These are phyloP conservation scores for Cadophora luteo-olivacea DNA, from an alignment of 2,329 filamentous ascomycete species.

Conservation along the genomic window DNA sequence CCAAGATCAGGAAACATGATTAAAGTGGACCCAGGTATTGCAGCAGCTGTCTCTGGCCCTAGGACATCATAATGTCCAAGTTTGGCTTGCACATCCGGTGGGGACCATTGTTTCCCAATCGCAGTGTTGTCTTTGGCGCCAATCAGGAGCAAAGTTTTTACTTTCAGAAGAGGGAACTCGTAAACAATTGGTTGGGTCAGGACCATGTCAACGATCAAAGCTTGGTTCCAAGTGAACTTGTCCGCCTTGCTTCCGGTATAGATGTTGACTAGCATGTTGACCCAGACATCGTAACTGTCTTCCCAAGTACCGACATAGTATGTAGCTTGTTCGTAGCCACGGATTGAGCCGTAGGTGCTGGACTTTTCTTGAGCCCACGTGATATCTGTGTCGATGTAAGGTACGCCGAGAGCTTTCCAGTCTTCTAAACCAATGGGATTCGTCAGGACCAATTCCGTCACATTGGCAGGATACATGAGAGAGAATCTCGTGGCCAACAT, in stretches of 20 bases:
- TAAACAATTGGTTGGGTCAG: slow-evolving; percentile 58
- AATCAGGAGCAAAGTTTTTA: slow-evolving; percentile 56
- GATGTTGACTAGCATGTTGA: slow-evolving; percentile 59
- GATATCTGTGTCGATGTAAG: slow-evolving; percentile 52
- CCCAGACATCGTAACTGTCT: slow-evolving; percentile 58
- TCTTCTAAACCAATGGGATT: slow-evolving; percentile 47
- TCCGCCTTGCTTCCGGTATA: slow-evolving; percentile 53
- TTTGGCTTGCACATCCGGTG: slow-evolving; percentile 49
- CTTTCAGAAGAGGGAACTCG: slow-evolving; percentile 54
- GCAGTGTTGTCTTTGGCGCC: slow-evolving; percentile 61
- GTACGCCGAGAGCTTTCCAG: slow-evolving; percentile 51
- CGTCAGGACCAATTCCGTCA: slow-evolving; percentile 53
- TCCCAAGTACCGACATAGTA: slow-evolving; percentile 59
- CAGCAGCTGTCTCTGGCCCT: slow-evolving; percentile 51
- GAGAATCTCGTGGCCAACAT: slow-evolving; percentile 60
- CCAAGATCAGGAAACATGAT: slow-evolving; percentile 56
- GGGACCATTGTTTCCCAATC: slow-evolving; percentile 58
- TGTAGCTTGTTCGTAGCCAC: slow-evolving; percentile 53
- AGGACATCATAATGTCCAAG: slow-evolving; percentile 58
- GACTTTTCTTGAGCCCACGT: slow-evolving; percentile 48
- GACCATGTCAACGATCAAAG: slow-evolving; percentile 60
- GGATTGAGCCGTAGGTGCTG: slow-evolving; percentile 53
- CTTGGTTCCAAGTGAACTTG: slow-evolving; percentile 55
- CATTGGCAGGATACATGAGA: slow-evolving; percentile 55
- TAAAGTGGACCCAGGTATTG: slow-evolving; percentile 53